phyloP scores from a whole-genome alignment of 2,329 filamentous ascomycete species.

The Trichoderma polysporum region DNA sequence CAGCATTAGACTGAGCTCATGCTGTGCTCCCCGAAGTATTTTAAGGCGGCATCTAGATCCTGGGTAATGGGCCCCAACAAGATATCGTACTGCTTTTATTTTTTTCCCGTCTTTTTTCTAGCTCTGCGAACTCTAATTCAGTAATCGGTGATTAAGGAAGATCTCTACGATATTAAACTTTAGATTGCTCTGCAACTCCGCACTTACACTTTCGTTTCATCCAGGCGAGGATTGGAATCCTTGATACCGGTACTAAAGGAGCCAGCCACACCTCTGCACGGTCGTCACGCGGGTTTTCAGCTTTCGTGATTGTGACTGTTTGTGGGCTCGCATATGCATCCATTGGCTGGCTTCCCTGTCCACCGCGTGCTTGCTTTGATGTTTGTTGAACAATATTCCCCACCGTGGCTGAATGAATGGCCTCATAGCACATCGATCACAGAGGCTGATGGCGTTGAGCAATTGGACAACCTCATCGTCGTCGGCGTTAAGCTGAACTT shows the following conservation, averaged over 20 bases:
- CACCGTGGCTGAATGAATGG: slow-evolving; percentile 2
- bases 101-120: neutral
- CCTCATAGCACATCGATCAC: neutral
- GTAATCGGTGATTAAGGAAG: neutral
- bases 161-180: neutral
- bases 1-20: neutral
- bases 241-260: neutral
- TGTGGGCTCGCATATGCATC: neutral
- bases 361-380: neutral
- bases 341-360: neutral
- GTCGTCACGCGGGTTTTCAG: slow-evolving; percentile 1
- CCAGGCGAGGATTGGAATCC: slow-evolving; percentile 2
- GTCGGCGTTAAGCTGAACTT: neutral
- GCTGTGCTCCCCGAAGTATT: neutral
- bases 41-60: neutral
- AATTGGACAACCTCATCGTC: neutral
- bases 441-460: neutral
- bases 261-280: slow-evolving; percentile 12
- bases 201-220: neutral
- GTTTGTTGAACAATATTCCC: neutral
- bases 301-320: neutral
- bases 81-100: neutral
- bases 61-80: neutral
- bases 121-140: neutral
- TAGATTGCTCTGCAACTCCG: neutral